These are phyloP conservation scores for Aphanoascus verrucosus DNA, from an alignment of 2,329 filamentous ascomycete species.

Conservation along the genomic window DNA sequence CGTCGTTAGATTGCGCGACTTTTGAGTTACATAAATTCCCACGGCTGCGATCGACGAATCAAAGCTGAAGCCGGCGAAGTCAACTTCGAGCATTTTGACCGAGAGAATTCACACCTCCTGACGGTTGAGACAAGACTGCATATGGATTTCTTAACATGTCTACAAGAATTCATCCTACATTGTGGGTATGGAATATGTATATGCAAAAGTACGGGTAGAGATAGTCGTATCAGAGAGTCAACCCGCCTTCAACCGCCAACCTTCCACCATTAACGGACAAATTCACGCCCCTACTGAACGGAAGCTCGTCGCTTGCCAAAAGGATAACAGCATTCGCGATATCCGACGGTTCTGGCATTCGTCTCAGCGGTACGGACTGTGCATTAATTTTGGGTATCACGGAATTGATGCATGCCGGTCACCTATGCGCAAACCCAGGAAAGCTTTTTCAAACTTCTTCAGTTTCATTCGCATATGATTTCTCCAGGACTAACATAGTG, in stretches of 20 bases:
- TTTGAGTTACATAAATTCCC: not conserved
- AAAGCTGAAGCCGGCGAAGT: not conserved
- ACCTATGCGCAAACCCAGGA: too few species aligned
- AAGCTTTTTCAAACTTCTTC: too few species aligned
- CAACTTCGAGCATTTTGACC: not conserved
- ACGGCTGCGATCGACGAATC: not conserved
- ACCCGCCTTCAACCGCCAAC: conserved; percentile 14
- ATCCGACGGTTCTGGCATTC: conserved; percentile 42
- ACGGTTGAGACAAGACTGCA: too few species aligned
- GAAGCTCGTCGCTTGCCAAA: conserved; percentile 59
- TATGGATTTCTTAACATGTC: too few species aligned
- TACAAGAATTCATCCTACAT: too few species aligned
- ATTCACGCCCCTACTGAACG: conserved; percentile 60
- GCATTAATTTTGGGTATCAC: not conserved
- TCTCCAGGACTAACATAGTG: too few species aligned
- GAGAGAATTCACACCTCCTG: too few species aligned
- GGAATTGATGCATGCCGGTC: not conserved
- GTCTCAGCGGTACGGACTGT: conserved; percentile 16
- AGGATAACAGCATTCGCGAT: conserved; percentile 61
- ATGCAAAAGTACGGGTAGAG: too few species aligned
- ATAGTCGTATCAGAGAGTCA: not conserved
- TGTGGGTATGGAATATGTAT: too few species aligned
- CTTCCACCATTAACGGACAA: conserved; percentile 52
- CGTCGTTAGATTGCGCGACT: not conserved
- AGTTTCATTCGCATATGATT: too few species aligned